Conservation (phyloP, 192 early-diverging fungal genomes). For the Mortierella antarctica region DNA sequence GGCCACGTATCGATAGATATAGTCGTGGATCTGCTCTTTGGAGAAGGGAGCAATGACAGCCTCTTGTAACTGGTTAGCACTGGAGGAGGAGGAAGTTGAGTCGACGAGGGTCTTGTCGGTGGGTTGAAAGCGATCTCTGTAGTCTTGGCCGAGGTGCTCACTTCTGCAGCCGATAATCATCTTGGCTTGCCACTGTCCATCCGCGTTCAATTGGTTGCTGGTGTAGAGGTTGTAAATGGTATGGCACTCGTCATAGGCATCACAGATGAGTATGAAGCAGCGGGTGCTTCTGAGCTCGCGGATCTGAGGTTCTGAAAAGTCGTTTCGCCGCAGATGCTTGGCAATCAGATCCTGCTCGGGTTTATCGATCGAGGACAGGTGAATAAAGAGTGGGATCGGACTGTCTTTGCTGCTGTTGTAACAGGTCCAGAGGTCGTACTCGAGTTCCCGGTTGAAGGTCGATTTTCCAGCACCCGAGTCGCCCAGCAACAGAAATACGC, state of each 20-base stretch:
- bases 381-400: constrained; percentile 8
- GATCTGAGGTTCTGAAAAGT: constrained; percentile 2
- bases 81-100: not conserved
- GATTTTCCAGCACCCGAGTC: constrained; percentile 15
- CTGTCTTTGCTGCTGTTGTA: not conserved
- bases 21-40: not conserved
- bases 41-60: constrained; percentile 1
- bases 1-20: constrained; percentile 4
- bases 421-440: not conserved
- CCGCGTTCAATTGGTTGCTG: not conserved
- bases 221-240: not conserved
- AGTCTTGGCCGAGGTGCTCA: not conserved
- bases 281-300: not conserved
- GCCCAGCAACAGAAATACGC: constrained; percentile 2
- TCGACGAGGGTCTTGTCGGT: not conserved
- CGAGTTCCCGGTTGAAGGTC: not conserved
- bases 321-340: not conserved
- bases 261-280: constrained; percentile 7
- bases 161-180: constrained; percentile 14
- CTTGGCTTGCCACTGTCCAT: not conserved
- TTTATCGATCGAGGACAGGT: not conserved
- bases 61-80: not conserved
- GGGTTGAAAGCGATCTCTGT: not conserved
- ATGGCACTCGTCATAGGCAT: constrained; percentile 6
- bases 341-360: constrained; percentile 4